Evolutionary conservation across 108 stramenopile genomes (phyloP).

Genomic region (Nannochloropsis salina): DNA sequence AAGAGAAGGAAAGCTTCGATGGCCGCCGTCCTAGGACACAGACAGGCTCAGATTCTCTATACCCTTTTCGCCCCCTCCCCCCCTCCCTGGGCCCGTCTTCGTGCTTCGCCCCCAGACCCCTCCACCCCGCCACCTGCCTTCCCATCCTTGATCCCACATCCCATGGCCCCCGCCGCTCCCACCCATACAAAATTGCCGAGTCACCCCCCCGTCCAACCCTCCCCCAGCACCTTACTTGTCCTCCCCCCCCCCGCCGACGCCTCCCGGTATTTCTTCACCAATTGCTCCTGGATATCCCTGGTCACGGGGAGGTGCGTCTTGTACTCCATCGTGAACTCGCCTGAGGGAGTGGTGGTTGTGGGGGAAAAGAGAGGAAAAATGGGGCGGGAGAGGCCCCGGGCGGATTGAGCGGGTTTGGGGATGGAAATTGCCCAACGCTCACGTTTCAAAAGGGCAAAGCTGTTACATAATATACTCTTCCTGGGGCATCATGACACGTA

Average conservation of each 20-base stretch:
- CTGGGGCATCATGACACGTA: not conserved
- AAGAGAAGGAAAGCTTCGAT: no score
- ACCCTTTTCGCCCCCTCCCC: not conserved
- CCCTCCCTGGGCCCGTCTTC: not conserved
- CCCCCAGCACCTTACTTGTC: not conserved
- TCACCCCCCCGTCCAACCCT: not conserved
- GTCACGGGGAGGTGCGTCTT: conserved; percentile 75
- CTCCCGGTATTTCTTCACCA: conserved; percentile 77
- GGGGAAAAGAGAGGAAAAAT: not conserved
- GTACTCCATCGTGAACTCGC: conserved; percentile 99
- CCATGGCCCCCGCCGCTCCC: not conserved
- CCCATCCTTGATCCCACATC: not conserved
- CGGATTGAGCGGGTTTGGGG: not conserved
- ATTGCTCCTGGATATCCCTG: conserved; percentile 69
- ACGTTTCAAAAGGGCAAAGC: no score
- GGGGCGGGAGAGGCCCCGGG: not conserved
- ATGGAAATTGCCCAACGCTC: no score
- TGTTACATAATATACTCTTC: no score
- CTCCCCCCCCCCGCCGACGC: conserved; percentile 18
- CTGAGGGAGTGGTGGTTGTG: conserved; percentile 26
- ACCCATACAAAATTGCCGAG: not conserved
- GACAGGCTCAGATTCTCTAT: not conserved
- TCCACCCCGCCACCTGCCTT: not conserved
- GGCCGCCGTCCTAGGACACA: no score
- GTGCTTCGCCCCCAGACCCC: not conserved